A percentile compares a stretch with the other conserved stretches of the same genome.
Evolutionary conservation across 352 stramenopile species (phyloP).

Genomic region (Globisporangium lucens): DNA sequence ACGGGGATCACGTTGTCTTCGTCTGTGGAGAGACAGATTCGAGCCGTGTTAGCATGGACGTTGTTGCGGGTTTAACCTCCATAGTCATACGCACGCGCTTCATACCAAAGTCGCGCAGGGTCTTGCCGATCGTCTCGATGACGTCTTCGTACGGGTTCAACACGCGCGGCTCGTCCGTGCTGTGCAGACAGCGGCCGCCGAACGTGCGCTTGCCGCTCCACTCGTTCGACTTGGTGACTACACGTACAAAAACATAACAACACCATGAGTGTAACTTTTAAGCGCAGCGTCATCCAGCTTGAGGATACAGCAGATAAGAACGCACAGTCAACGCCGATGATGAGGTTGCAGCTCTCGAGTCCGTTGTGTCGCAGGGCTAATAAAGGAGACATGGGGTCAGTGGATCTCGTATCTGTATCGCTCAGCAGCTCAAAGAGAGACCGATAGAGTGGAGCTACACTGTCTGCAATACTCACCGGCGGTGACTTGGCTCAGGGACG

Average conservation of each 20-base stretch:
- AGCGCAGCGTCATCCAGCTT: background rate
- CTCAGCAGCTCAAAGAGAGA: background rate
- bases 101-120: conserved; percentile 70
- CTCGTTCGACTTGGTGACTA: conserved; percentile 89
- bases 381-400: background rate
- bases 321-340: conserved; percentile 85
- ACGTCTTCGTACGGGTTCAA: conserved; percentile 84
- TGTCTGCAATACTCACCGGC: conserved; percentile 18
- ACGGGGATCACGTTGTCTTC: conserved; percentile 84
- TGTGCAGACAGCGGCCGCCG: conserved; percentile 59
- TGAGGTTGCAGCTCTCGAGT: conserved; percentile 84
- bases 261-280: background rate
- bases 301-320: conserved; percentile 1
- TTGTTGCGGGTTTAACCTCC: background rate
- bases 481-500: conserved; percentile 64
- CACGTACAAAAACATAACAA: conserved; percentile 22
- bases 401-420: background rate
- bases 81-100: conserved; percentile 3
- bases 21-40: conserved; percentile 31
- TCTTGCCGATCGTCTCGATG: conserved; percentile 76
- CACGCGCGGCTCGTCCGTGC: conserved; percentile 38
- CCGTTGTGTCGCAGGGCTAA: conserved; percentile 67
- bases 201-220: conserved; percentile 88
- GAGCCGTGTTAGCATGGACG: background rate
- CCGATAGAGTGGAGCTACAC: background rate